Evolutionary conservation across 116 monocot genomes (phyloP).

Genomic region (Phalaenopsis hybrid): DNA sequence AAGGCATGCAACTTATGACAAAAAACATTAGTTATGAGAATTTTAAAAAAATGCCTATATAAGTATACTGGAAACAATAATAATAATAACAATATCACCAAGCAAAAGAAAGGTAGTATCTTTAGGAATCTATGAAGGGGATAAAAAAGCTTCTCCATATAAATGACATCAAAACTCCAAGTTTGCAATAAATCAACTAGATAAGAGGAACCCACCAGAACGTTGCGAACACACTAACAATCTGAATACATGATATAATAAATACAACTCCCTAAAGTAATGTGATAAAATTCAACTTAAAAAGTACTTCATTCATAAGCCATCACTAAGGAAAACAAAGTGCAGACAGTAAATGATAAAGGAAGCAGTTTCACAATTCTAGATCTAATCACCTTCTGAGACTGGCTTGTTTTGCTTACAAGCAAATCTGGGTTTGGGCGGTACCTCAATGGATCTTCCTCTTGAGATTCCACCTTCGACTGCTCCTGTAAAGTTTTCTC

Average conservation of each 20-base stretch:
- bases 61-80: background rate
- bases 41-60: background rate
- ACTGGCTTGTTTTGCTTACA: constrained; percentile 40
- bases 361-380: background rate
- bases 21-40: background rate
- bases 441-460: constrained; percentile 59
- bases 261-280: background rate
- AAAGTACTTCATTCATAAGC: background rate
- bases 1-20: background rate
- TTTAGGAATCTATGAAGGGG: background rate
- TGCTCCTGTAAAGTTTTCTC: constrained; percentile 21
- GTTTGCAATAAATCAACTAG: background rate
- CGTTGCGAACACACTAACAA: background rate
- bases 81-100: background rate
- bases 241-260: background rate
- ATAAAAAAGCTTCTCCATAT: background rate
- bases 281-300: background rate
- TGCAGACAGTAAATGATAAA: background rate
- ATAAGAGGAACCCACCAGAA: background rate
- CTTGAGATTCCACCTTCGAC: constrained; percentile 15
- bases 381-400: constrained; percentile 29
- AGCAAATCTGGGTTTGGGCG: constrained; percentile 85
- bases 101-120: background rate
- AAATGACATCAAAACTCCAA: background rate
- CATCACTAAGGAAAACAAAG: background rate